Evolutionary conservation across 2,329 filamentous ascomycete species (phyloP).

Genomic region (Phaeophleospora eucalypticola): DNA sequence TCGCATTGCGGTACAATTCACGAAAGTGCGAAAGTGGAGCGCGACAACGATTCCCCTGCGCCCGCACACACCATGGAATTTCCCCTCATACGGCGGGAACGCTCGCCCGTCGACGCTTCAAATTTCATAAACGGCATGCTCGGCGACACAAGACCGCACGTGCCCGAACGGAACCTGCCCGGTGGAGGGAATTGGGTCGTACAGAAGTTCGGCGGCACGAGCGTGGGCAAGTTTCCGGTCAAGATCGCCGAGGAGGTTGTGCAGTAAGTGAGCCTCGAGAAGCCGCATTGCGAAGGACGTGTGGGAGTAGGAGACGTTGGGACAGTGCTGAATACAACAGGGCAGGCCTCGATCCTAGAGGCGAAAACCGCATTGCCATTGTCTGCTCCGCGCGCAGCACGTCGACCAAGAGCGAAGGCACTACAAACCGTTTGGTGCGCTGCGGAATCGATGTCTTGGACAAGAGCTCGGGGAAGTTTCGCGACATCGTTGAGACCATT

Average conservation of each 20-base stretch:
- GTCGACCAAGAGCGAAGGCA: slow-evolving; percentile 89
- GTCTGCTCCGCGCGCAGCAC: slow-evolving; percentile 95
- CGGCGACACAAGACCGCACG: slow-evolving; percentile 36
- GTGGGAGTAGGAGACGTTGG: neutral
- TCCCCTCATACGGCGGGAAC: slow-evolving; percentile 19
- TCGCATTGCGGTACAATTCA: neutral
- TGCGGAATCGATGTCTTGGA: slow-evolving; percentile 43
- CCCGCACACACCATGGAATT: slow-evolving; percentile 19
- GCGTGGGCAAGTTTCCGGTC: slow-evolving; percentile 84
- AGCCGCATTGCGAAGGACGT: neutral
- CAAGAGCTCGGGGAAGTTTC: slow-evolving; percentile 54
- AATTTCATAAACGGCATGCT: slow-evolving; percentile 24
- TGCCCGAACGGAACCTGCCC: slow-evolving; percentile 46
- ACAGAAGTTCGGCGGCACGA: slow-evolving; percentile 94
- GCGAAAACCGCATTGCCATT: slow-evolving; percentile 71
- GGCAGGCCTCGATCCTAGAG: slow-evolving; percentile 46
- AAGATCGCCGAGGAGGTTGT: slow-evolving; percentile 60
- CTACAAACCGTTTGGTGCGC: slow-evolving; percentile 70
- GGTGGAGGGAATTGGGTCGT: slow-evolving; percentile 67
- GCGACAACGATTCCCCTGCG: neutral
- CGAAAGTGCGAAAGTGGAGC: neutral
- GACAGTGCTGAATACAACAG: slow-evolving; percentile 32
- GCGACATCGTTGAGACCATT: slow-evolving; percentile 73
- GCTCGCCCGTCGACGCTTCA: slow-evolving; percentile 19
- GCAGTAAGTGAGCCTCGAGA: slow-evolving; percentile 33